Percentiles rank a stretch among this genome's conserved stretches.
phyloP scores from a whole-genome alignment of 495 filamentous ascomycete genomes.

The Aspergillus kassunensis region DNA sequence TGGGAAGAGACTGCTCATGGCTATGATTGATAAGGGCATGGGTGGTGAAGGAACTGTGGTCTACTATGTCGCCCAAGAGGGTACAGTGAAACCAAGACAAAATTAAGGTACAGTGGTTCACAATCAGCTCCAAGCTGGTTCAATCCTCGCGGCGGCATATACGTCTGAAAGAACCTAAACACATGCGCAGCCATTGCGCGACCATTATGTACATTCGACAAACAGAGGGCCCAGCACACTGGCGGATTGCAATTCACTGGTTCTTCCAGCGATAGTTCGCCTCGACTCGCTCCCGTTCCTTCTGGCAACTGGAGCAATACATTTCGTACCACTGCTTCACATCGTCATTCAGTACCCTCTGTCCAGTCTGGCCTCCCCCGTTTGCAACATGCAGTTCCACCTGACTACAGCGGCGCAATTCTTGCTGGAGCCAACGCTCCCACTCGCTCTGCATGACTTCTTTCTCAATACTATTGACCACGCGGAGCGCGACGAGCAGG shows the following conservation, averaged over 20 bases:
- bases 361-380: constrained; percentile 18
- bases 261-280: constrained; percentile 11
- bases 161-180: constrained; percentile 1
- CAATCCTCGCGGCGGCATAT: constrained; percentile 6
- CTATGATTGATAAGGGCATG: constrained; percentile 60
- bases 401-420: constrained; percentile 63
- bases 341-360: constrained; percentile 39
- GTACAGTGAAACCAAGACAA: constrained; percentile 91
- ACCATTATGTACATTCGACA: constrained; percentile 3
- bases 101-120: constrained; percentile 54
- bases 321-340: constrained; percentile 62
- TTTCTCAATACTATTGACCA: constrained; percentile 82
- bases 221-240: constrained; percentile 11
- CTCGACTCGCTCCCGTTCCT: constrained; percentile 46
- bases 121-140: not conserved
- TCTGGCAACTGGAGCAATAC: constrained; percentile 71
- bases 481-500: constrained; percentile 80
- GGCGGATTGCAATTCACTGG: constrained; percentile 4
- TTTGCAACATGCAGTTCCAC: constrained; percentile 49
- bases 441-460: constrained; percentile 84
- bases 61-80: constrained; percentile 94
- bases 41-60: constrained; percentile 86
- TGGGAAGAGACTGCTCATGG: constrained; percentile 72
- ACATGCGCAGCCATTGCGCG: constrained; percentile 4
- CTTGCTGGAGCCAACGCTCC: constrained; percentile 81